phyloP scores from a whole-genome alignment of 139 green algal species.

The Yamagishiella unicocca region DNA sequence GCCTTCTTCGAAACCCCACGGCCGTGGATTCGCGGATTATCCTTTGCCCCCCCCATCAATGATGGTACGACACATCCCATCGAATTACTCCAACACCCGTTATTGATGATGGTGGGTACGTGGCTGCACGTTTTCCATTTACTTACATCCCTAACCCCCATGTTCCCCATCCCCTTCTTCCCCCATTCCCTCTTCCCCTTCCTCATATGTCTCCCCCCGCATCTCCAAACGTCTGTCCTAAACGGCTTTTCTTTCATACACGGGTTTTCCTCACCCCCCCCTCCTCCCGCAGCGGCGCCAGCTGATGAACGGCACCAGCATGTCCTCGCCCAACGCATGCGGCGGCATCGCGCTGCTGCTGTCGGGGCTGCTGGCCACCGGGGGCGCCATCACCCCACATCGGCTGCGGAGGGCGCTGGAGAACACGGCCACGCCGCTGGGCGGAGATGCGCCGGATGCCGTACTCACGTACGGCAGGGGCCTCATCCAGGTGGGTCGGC shows the following conservation, averaged over 20 bases:
- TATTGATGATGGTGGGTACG: too few species aligned
- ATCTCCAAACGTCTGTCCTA: too few species aligned
- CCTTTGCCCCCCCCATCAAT: too few species aligned
- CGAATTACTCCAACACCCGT: too few species aligned
- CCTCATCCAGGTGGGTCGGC: conserved; percentile 82
- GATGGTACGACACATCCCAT: too few species aligned
- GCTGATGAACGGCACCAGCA: conserved; percentile 93
- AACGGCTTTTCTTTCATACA: too few species aligned
- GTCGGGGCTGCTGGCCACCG: conserved; percentile 60
- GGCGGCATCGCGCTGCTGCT: conserved; percentile 89
- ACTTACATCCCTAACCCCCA: too few species aligned
- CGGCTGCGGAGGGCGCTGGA: conserved; percentile 78
- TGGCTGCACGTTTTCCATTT: too few species aligned
- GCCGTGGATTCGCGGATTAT: too few species aligned
- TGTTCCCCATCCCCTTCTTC: too few species aligned
- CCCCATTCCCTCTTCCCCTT: neutral
- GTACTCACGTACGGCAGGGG: conserved; percentile 87
- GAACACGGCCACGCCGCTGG: conserved; percentile 75
- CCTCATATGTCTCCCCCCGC: neutral
- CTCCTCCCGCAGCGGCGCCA: conserved; percentile 67
- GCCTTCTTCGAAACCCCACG: too few species aligned
- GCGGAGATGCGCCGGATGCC: conserved; percentile 56
- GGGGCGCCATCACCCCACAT: neutral
- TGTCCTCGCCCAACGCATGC: conserved; percentile 84
- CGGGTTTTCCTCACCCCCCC: neutral